phyloP scores from a whole-genome alignment of 2,329 filamentous ascomycete species.

The Didymella arachidicola region DNA sequence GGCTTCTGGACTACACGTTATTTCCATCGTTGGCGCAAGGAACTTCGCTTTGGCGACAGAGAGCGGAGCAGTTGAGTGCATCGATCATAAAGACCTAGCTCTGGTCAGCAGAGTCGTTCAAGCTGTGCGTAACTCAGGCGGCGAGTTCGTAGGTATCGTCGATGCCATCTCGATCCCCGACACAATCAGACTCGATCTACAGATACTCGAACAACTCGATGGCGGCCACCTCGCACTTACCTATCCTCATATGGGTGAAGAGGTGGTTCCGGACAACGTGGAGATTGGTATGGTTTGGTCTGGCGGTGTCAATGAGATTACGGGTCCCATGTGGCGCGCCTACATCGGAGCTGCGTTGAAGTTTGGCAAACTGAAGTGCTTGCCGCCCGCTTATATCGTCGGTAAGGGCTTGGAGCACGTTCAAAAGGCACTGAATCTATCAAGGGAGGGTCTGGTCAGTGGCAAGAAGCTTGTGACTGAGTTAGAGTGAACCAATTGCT shows the following conservation, averaged over 20 bases:
- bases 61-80: constrained; percentile 36
- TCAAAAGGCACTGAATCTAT: constrained; percentile 35
- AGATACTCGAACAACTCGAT: constrained; percentile 38
- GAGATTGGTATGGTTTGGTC: constrained; percentile 42
- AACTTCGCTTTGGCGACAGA: constrained; percentile 32
- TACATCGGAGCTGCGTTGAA: constrained; percentile 37
- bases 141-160: constrained; percentile 52
- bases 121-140: constrained; percentile 43
- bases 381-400: constrained; percentile 36
- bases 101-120: constrained; percentile 50
- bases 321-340: constrained; percentile 36
- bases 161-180: constrained; percentile 43
- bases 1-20: constrained; percentile 51
- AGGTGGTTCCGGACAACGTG: constrained; percentile 41
- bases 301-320: constrained; percentile 31
- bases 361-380: constrained; percentile 33
- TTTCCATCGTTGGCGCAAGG: constrained; percentile 45
- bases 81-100: constrained; percentile 37
- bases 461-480: constrained; percentile 53
- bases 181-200: constrained; percentile 30
- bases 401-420: constrained; percentile 39
- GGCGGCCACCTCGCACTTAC: constrained; percentile 49
- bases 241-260: constrained; percentile 44
- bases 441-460: constrained; percentile 45
- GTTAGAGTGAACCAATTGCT: constrained; percentile 24